These are phyloP conservation scores for Gossypium davidsonii DNA, from an alignment of 441 rosid species.

Conservation along the genomic window DNA sequence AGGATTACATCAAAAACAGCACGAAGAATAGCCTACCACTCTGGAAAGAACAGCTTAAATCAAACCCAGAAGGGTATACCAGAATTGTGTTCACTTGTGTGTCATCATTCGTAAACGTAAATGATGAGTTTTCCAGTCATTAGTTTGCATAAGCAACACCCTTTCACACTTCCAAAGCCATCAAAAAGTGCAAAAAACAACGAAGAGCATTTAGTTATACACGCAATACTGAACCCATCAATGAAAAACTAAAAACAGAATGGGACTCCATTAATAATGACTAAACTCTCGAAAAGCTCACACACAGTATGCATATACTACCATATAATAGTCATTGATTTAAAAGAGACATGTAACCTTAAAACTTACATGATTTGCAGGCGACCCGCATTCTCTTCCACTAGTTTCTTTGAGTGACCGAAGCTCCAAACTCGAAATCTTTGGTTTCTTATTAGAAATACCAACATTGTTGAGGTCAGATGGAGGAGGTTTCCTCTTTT, in stretches of 20 bases:
- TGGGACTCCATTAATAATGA: background rate
- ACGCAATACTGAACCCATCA: constrained; percentile 3
- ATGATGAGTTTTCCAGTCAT: background rate
- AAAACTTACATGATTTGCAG: constrained; percentile 29
- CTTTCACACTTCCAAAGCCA: background rate
- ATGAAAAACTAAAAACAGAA: constrained; percentile 9
- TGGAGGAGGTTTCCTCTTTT: constrained; percentile 54
- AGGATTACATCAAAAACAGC: background rate
- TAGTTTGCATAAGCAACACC: background rate
- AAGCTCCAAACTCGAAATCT: constrained; percentile 25
- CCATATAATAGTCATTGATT: background rate
- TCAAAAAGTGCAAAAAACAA: background rate
- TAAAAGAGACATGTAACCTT: background rate
- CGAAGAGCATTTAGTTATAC: background rate
- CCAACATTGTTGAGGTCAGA: constrained; percentile 22
- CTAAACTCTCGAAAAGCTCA: background rate
- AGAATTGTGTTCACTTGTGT: background rate
- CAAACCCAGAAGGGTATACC: background rate
- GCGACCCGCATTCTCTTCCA: constrained; percentile 8
- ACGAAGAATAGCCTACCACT: background rate
- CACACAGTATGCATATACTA: background rate
- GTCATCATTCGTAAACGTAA: background rate
- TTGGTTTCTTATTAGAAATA: constrained; percentile 44
- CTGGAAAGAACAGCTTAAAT: background rate
- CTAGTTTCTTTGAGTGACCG: constrained; percentile 12